A percentile compares a stretch with the other conserved stretches of the same genome.
phyloP scores from a whole-genome alignment of 371 early-diverging fungal species.

The Rhizopus sp. region DNA sequence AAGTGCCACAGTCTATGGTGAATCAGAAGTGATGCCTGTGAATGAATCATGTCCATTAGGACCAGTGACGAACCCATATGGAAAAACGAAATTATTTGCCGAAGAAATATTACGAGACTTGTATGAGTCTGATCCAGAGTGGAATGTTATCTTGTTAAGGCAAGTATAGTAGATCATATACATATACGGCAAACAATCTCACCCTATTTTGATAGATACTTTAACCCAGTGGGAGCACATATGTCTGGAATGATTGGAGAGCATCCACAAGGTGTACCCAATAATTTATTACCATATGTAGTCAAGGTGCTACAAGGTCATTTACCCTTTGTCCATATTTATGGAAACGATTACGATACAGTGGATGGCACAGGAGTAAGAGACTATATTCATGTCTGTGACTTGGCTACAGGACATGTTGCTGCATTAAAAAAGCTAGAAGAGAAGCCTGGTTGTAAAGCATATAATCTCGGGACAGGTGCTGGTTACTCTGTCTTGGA shows the following conservation, averaged over 20 bases:
- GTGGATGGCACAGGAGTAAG: constrained; percentile 92
- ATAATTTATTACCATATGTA: constrained; percentile 89
- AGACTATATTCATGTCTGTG: constrained; percentile 91
- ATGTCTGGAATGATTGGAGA: constrained; percentile 62
- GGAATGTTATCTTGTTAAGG: constrained; percentile 73
- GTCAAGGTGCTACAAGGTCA: constrained; percentile 80
- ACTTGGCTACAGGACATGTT: constrained; percentile 86
- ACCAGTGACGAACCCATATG: constrained; percentile 83
- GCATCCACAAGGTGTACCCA: constrained; percentile 63
- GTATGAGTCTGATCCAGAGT: constrained; percentile 55
- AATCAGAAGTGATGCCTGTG: constrained; percentile 58
- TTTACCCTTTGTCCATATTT: constrained; percentile 72
- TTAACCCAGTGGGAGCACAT: constrained; percentile 93
- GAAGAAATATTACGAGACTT: constrained; percentile 81
- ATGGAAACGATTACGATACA: constrained; percentile 86
- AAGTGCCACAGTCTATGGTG: constrained; percentile 84
- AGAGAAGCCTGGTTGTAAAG: constrained; percentile 57
- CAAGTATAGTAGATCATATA: constrained; percentile 5
- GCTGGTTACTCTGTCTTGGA: constrained; percentile 76
- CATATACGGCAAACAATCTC: not conserved
- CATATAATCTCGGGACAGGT: constrained; percentile 91
- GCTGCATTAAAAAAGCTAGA: constrained; percentile 75
- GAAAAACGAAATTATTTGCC: constrained; percentile 81
- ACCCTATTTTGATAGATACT: constrained; percentile 56
- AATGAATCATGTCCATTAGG: constrained; percentile 64